Evolutionary conservation across 192 early-diverging fungal species (phyloP).

Genomic region (Umbelopsis isabellina): DNA sequence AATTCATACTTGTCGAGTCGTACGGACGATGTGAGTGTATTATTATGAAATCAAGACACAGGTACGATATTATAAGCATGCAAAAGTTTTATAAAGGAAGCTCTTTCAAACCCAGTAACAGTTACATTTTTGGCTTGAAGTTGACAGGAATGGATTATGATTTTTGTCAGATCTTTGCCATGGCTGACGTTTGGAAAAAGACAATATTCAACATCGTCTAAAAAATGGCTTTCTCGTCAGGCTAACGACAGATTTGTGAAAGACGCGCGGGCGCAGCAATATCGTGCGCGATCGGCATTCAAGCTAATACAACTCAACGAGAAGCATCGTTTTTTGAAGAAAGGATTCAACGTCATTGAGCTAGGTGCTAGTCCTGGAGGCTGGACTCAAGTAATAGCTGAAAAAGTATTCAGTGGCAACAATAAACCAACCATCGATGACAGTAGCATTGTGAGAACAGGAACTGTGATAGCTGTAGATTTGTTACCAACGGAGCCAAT

Average conservation of each 20-base stretch:
- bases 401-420: constrained; percentile 33
- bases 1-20: too few species aligned
- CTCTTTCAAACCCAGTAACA: too few species aligned
- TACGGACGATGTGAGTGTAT: too few species aligned
- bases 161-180: neutral
- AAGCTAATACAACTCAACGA: constrained; percentile 68
- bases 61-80: too few species aligned
- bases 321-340: constrained; percentile 45
- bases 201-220: constrained; percentile 45
- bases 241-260: constrained; percentile 70
- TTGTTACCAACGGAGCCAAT: constrained; percentile 71
- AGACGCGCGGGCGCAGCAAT: constrained; percentile 54
- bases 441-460: constrained; percentile 18
- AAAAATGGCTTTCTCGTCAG: constrained; percentile 70
- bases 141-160: too few species aligned
- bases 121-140: too few species aligned
- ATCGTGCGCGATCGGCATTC: constrained; percentile 74
- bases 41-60: too few species aligned
- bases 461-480: constrained; percentile 71
- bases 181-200: neutral
- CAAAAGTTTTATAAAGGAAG: too few species aligned
- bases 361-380: constrained; percentile 79
- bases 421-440: constrained; percentile 8
- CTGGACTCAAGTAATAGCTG: constrained; percentile 74
- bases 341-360: constrained; percentile 49